Base-by-base conservation (phyloP, 345 rosid species). In the Mangifera indica region DNA sequence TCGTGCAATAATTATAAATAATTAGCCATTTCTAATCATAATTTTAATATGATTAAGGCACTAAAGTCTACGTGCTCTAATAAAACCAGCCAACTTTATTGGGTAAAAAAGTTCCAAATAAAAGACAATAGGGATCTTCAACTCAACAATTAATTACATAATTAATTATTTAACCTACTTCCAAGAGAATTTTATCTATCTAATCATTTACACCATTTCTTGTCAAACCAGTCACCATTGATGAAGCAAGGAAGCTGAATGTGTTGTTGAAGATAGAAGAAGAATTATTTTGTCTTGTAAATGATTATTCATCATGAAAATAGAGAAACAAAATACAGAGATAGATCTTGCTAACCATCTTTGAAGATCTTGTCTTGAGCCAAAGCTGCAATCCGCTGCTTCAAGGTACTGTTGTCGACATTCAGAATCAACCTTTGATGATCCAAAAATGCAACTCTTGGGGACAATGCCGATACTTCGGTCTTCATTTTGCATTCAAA, bases 331-430 rank as follows among this genome's bases (percentile, higher is more conserved):
- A 55, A 44, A 69, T 53, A 42, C 11, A 40, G 20, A 26, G 12
- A 46, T 45, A 32, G 29, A 52, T 29, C 49, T 61, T 22, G 20
- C 57, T 60, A 75, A 87, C 94, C 91, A 51, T 89, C 94, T 82
- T 89, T 89, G 78, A 89, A 89, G 63, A 89, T 87, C 85, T 85
- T 89, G 83, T 89, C 94, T 75, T 89, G 94, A 80, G 94, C 91
- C 74, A 89, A 78, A 76, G 94, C 94, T 32, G 94, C 94, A 63
- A 89, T 87, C 72, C 90, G 71, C 80, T 89, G 94, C 86, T 89
- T 89, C 37, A 89, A 71, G 70, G 94, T 86, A 46, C 94, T 81
- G 45, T 89, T 89, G 49, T 89, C 90, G 3, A 87, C 88, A 64
- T 82, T 89, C 17, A 89, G 85, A 66, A 89, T 83, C 84, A 87